Evolutionary conservation across 768 basidiomycete species (phyloP).

Genomic region (Paxillus ammoniavirescens): DNA sequence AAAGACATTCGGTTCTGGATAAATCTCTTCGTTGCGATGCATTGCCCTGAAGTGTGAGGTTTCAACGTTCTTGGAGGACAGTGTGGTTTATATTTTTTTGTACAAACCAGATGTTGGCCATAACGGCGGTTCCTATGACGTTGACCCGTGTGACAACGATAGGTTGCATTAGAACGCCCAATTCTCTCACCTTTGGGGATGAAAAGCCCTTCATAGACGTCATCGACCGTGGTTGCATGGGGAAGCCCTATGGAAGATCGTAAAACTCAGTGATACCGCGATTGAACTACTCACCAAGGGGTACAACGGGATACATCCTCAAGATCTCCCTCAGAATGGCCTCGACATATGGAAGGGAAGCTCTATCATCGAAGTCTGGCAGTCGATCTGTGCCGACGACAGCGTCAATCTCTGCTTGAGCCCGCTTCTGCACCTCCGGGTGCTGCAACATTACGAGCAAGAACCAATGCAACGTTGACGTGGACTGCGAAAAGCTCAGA

Average conservation of each 20-base stretch:
- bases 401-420: constrained; percentile 28
- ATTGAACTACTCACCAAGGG: constrained; percentile 18
- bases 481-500: constrained; percentile 3
- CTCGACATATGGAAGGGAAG: constrained; percentile 27
- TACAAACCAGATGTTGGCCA: constrained; percentile 21
- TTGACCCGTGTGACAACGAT: background rate
- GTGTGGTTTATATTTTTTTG: background rate
- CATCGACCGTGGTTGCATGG: constrained; percentile 17
- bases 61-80: background rate
- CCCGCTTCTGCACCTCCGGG: constrained; percentile 31
- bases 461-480: constrained; percentile 19
- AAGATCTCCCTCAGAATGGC: constrained; percentile 30
- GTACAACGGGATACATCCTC: constrained; percentile 26
- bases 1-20: constrained; percentile 24
- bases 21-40: constrained; percentile 5
- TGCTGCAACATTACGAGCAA: constrained; percentile 32
- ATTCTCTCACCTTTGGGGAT: constrained; percentile 21
- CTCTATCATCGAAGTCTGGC: constrained; percentile 24
- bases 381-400: constrained; percentile 28
- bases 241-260: constrained; percentile 10
- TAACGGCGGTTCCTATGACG: constrained; percentile 14
- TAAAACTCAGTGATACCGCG: background rate
- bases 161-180: background rate
- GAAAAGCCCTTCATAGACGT: constrained; percentile 17
- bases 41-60: constrained; percentile 13